Evolutionary conservation across 108 stramenopile species (phyloP).

Genomic region (Tribonema minus): DNA sequence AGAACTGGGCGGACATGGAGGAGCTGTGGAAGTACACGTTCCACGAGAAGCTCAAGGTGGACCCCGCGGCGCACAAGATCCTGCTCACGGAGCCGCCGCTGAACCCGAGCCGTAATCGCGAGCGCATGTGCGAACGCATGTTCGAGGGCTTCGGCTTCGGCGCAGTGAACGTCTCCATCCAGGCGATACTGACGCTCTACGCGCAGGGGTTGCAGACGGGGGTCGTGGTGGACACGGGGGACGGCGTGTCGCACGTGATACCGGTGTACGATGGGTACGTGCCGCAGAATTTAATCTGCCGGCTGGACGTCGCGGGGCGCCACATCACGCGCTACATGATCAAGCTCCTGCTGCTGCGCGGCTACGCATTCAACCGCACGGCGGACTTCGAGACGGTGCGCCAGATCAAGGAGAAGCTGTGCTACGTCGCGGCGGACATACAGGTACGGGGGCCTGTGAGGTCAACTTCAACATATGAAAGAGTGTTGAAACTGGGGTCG

Average conservation of each 20-base stretch:
- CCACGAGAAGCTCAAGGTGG: constrained; percentile 54
- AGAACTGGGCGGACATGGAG: constrained; percentile 71
- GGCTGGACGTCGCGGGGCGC: constrained; percentile 88
- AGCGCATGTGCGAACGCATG: constrained; percentile 80
- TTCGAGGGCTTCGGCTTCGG: constrained; percentile 90
- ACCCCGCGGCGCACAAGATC: constrained; percentile 78
- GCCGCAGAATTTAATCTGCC: constrained; percentile 81
- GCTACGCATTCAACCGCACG: constrained; percentile 79
- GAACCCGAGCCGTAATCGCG: constrained; percentile 81
- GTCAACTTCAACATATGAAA: no score
- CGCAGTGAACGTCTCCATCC: constrained; percentile 76
- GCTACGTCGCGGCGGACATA: constrained; percentile 73
- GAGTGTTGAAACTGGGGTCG: no score
- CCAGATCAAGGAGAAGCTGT: constrained; percentile 85
- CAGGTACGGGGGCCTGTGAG: no score
- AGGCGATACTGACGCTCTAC: constrained; percentile 87
- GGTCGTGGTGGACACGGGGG: constrained; percentile 93
- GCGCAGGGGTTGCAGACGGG: constrained; percentile 93
- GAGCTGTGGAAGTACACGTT: constrained; percentile 69
- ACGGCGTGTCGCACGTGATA: constrained; percentile 89
- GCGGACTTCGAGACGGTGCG: constrained; percentile 83
- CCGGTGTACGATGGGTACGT: constrained; percentile 97
- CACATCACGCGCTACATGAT: constrained; percentile 87
- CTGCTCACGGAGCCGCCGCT: constrained; percentile 92
- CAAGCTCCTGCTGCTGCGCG: constrained; percentile 74